Base-by-base conservation (phyloP, 2,329 filamentous ascomycete genomes). In the Samsoniella hepiali region DNA sequence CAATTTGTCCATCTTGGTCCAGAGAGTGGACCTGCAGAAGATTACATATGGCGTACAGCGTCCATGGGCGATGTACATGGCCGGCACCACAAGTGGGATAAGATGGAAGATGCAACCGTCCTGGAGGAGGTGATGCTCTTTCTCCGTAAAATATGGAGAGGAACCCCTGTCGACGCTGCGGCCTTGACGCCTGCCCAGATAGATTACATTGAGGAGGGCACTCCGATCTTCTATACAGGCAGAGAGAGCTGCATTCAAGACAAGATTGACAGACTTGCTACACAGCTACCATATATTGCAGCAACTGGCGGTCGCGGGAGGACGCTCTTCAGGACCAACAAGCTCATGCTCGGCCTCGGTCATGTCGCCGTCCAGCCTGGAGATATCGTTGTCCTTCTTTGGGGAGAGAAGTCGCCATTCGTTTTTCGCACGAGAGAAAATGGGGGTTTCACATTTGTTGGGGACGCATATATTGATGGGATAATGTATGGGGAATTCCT, bases 401-500 rank as follows among this genome's bases (percentile, higher is more conserved):
- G 64, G 66, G 65, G 62, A 10, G 57, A 66, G 2, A 42, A 32
- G 31, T 38, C 64, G 13, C 67, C 67, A 1, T 64, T 69, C 29
- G 27, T 68, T 27, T 40, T 69, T 34, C 55, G 62, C 27, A 31
- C 54, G 13, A 38, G 53, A 5, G 55, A 57, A 15, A 15, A 11
- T 10, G 49, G 45, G 5, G 62, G 54, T 2, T 65, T 66, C 53
- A 29, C 32, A 2, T 68, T 67, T 40, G 34, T 65, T 10, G 68
- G 66, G 17, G 68, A 68, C 44, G 62, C 67, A 6, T 66, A 69
- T 55, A 64, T 68, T 5, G 65, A 68, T 36, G 65, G 67, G 4
- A 67, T 69, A 29, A 69, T 69, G 68, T 34, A 60, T 38, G 68
- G 67, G 7, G 66, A 68, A 55, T 68, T 68, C 32, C 57, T 68